Evolutionary conservation across 495 filamentous ascomycete genomes (phyloP).

Genomic region (Filosporella fistucella): DNA sequence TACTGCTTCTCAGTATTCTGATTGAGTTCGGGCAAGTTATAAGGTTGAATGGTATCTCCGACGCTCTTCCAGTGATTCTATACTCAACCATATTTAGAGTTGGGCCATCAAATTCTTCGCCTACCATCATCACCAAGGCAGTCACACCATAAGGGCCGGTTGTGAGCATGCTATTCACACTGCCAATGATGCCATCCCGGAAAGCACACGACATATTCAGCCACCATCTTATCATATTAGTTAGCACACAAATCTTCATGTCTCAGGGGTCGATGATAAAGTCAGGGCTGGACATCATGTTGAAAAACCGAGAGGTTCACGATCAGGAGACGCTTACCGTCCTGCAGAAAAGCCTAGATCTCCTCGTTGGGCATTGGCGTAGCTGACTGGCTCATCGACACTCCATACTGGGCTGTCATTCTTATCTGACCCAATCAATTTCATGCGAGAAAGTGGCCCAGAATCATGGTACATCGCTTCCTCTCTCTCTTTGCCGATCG

Average conservation of each 20-base stretch:
- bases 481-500: background rate
- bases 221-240: constrained; percentile 37
- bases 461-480: too few relatives aligned
- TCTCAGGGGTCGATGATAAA: too few relatives aligned
- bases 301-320: too few relatives aligned
- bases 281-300: too few relatives aligned
- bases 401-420: background rate
- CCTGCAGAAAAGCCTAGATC: background rate
- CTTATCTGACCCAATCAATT: background rate
- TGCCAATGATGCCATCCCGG: constrained; percentile 40
- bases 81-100: constrained; percentile 28
- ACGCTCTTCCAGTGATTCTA: constrained; percentile 25
- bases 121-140: constrained; percentile 37
- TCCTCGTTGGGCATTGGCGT: background rate
- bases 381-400: background rate
- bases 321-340: background rate
- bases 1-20: constrained; percentile 36
- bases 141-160: constrained; percentile 28
- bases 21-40: constrained; percentile 34
- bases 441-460: too few relatives aligned
- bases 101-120: constrained; percentile 31
- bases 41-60: constrained; percentile 34
- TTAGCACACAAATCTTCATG: background rate
- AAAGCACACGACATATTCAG: constrained; percentile 39
- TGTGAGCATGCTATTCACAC: constrained; percentile 30